Percentiles rank a stretch among this genome's conserved stretches.
These are phyloP conservation scores for Corymbia maculata DNA, from an alignment of 345 rosid species.

Conservation along the genomic window DNA sequence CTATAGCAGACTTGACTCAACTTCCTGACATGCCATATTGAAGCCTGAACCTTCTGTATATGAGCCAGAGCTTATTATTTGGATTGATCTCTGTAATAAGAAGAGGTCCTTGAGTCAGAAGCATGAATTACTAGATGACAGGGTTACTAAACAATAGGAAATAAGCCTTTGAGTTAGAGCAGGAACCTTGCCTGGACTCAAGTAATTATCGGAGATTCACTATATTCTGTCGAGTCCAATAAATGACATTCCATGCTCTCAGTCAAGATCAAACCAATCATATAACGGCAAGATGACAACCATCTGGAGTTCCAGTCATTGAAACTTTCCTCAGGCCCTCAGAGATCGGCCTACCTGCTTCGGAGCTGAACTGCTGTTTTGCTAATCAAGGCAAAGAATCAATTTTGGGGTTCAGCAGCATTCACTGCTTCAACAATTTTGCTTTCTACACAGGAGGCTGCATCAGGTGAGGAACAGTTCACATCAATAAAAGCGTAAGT, in stretches of 20 bases:
- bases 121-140: neutral
- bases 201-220: neutral
- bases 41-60: neutral
- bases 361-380: neutral
- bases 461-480: neutral
- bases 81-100: neutral
- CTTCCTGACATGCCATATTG: neutral
- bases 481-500: neutral
- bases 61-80: neutral
- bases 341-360: neutral
- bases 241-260: neutral
- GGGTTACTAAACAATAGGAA: neutral
- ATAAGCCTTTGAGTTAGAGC: neutral
- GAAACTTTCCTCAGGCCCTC: neutral
- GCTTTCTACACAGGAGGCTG: neutral
- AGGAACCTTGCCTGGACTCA: neutral
- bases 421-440: neutral
- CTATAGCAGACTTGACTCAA: neutral
- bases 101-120: neutral
- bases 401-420: neutral
- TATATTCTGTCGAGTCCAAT: neutral
- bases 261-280: neutral
- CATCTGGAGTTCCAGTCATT: neutral
- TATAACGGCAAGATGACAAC: neutral
- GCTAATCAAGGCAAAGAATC: neutral